Base-by-base conservation (phyloP, 352 stramenopile species). In the Halophytophthora polymorphica region DNA sequence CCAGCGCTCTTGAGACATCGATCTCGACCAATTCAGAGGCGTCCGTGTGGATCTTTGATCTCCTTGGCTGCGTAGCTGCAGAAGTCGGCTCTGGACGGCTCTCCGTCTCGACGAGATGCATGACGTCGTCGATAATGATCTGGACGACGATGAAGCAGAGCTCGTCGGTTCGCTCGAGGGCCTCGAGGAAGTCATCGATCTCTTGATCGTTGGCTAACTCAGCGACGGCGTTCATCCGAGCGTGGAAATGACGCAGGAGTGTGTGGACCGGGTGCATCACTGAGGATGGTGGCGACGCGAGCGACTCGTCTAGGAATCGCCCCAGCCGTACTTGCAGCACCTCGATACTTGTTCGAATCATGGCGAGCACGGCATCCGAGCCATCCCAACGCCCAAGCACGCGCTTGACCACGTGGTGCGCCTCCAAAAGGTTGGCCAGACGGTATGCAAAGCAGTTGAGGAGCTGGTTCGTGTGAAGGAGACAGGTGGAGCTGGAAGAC, bases 1-100 rank as follows among this genome's bases (percentile, higher is more conserved):
- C 54, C 3, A 83, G 56, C 18, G 61, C 61, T 6, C 33, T 41
- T 4, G 58, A 11, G 11, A 86, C 71, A 21, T 80, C 66, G 37
- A 66, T 56, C 21, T 58, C 53, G 6, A 45, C 42, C 36, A 52
- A 13, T 17, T n/a, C 6, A 21, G 19, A 38, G 1, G 11, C 2
- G 29, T 47, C 22, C 14, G 37, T 21, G 14, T 23, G n/a, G 14
- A 31, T 1, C 46, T 35, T 25, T 10, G 21, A 25, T 6, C 47
- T 35, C 8, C 13, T 23, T 21, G 25, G n/a, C 14, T 21, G 0
- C 7, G 45, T 41, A 31, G 21, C 18, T 46, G 40, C 36, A 25
- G 50, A n/a, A 39, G 7, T 17, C 22, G 28, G 21, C 38, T 29
- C 13, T 43, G 12, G 12, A 23, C 12, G 10, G 21, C 15, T 2